Percentiles rank a stretch among this genome's conserved stretches.
phyloP scores from a whole-genome alignment of 108 stramenopile species.

The Nitzschia inconspicua region DNA sequence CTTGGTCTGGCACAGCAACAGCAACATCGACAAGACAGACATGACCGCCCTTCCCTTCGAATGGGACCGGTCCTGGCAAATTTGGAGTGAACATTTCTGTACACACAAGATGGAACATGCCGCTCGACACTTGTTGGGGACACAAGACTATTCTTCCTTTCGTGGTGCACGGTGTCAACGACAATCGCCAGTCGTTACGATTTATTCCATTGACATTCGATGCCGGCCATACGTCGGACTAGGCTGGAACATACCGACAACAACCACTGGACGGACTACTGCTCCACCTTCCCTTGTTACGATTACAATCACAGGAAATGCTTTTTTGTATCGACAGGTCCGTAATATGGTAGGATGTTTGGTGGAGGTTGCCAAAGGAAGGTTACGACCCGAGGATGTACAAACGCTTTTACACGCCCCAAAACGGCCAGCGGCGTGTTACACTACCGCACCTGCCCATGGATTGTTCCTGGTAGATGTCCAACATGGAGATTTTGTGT shows the following conservation, averaged over 20 bases:
- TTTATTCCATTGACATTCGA: conserved; percentile 41
- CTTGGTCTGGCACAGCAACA: conserved; percentile 23
- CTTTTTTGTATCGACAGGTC: conserved; percentile 81
- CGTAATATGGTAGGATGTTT: conserved; percentile 77
- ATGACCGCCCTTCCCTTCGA: conserved; percentile 70
- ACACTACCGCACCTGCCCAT: conserved; percentile 73
- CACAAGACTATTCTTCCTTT: conserved; percentile 81
- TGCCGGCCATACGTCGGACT: conserved; percentile 31
- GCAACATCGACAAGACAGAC: background rate
- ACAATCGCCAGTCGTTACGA: conserved; percentile 56
- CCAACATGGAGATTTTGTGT: conserved; percentile 60
- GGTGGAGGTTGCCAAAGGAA: conserved; percentile 63
- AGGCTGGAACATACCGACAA: background rate
- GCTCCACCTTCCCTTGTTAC: conserved; percentile 45
- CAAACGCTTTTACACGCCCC: conserved; percentile 47
- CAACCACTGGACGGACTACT: background rate
- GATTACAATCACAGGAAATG: conserved; percentile 57
- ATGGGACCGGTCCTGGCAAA: conserved; percentile 68
- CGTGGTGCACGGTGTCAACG: conserved; percentile 66
- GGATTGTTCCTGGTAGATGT: conserved; percentile 82
- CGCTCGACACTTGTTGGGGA: conserved; percentile 50
- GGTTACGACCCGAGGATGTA: conserved; percentile 40
- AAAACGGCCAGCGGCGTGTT: conserved; percentile 29
- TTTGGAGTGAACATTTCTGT: conserved; percentile 9
- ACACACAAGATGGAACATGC: conserved; percentile 63